Conservation (phyloP, 345 rosid genomes). For the Salix dunnii region DNA sequence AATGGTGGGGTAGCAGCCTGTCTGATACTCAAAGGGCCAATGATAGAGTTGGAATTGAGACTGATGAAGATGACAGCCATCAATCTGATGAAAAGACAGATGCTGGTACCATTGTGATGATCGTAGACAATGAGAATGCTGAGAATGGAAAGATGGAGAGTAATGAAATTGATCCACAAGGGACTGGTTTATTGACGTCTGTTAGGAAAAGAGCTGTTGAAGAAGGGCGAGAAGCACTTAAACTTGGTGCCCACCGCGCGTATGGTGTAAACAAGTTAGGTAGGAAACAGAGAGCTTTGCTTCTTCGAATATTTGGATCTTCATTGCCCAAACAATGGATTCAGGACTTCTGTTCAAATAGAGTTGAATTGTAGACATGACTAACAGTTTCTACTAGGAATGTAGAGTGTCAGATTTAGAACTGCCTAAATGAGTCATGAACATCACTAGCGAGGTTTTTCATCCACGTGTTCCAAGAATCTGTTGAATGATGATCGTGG, state of each 20-base stretch:
- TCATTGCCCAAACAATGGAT: conserved; percentile 48
- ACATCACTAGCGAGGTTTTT: too few species aligned
- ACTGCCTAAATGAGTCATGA: too few species aligned
- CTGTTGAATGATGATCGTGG: too few species aligned
- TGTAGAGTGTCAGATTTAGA: too few species aligned
- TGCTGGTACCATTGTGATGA: not conserved
- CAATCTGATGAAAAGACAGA: conserved; percentile 23
- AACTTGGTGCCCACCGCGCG: conserved; percentile 33
- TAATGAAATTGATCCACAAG: conserved; percentile 15
- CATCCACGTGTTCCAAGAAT: too few species aligned
- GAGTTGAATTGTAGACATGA: not conserved
- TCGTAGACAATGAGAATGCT: conserved; percentile 14
- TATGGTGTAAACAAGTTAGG: conserved; percentile 30
- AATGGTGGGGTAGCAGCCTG: conserved; percentile 66
- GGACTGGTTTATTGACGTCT: conserved; percentile 34
- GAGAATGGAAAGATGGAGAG: conserved; percentile 29
- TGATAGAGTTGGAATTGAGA: conserved; percentile 22
- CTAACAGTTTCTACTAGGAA: too few species aligned
- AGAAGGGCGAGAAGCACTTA: conserved; percentile 51
- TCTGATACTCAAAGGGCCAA: conserved; percentile 16
- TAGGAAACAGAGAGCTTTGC: conserved; percentile 43
- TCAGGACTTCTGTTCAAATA: not conserved
- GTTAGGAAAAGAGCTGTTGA: conserved; percentile 42
- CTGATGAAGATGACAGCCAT: conserved; percentile 23
- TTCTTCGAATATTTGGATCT: conserved; percentile 45